Percentiles rank a stretch among this genome's conserved stretches.
Conservation (phyloP, 495 filamentous ascomycete species). For the Pyrenopolyporus hunteri region DNA sequence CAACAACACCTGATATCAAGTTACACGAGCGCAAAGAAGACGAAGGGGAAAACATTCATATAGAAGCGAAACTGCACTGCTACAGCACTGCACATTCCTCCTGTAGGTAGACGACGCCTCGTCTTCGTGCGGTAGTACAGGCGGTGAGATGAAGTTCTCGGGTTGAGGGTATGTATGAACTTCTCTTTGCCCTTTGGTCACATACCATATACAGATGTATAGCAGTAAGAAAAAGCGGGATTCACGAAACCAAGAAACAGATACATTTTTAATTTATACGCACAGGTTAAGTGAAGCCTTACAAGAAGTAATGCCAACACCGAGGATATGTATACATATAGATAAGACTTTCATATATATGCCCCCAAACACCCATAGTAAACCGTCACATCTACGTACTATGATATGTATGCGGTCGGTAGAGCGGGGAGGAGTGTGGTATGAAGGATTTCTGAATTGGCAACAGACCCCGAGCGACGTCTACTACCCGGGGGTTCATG, state of each 20-base stretch:
- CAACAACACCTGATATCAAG: constrained; percentile 33
- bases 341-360: too few relatives aligned
- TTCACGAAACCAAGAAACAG: too few relatives aligned
- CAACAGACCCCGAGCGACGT: constrained; percentile 19
- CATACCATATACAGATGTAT: too few relatives aligned
- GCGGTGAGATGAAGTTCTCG: neutral
- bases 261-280: too few relatives aligned
- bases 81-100: constrained; percentile 10
- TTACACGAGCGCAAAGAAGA: constrained; percentile 26
- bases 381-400: too few relatives aligned
- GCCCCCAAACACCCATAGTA: too few relatives aligned
- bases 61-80: constrained; percentile 25
- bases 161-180: neutral
- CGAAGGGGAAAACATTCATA: constrained; percentile 29
- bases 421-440: constrained; percentile 1
- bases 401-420: neutral
- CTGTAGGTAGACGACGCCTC: constrained; percentile 2
- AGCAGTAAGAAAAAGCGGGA: too few relatives aligned
- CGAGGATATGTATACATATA: too few relatives aligned
- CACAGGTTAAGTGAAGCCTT: too few relatives aligned
- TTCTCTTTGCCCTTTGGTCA: too few relatives aligned
- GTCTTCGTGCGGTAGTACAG: constrained; percentile 20
- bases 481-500: constrained; percentile 1
- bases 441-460: constrained; percentile 13
- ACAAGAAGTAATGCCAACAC: too few relatives aligned